A percentile compares a stretch with the other conserved stretches of the same genome.
Evolutionary conservation across 2,329 filamentous ascomycete genomes (phyloP).

Genomic region (Arthrinium phaeospermum): DNA sequence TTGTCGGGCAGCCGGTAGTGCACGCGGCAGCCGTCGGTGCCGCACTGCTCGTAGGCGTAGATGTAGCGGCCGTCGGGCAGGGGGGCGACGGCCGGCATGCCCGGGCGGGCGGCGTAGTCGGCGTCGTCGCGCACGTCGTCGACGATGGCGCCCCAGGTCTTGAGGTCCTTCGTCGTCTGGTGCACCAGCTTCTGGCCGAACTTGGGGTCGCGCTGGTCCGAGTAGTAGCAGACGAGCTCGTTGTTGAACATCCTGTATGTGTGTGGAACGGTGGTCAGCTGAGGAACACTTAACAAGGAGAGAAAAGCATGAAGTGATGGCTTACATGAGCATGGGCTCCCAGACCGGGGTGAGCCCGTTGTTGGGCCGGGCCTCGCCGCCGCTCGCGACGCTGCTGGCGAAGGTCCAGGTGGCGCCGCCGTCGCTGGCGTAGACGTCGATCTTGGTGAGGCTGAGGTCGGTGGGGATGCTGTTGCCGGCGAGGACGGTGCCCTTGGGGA

Average conservation of each 20-base stretch:
- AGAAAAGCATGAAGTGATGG: not conserved
- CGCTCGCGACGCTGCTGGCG: conserved; percentile 67
- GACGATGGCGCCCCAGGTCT: conserved; percentile 63
- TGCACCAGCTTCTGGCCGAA: conserved; percentile 74
- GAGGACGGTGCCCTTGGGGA: conserved; percentile 66
- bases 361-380: conserved; percentile 64
- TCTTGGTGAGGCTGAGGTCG: conserved; percentile 66
- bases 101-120: conserved; percentile 37
- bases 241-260: conserved; percentile 62
- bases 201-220: conserved; percentile 69
- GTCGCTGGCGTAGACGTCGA: conserved; percentile 74
- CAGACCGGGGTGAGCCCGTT: conserved; percentile 73
- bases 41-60: conserved; percentile 51
- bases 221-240: conserved; percentile 70
- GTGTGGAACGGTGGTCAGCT: not conserved
- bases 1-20: conserved; percentile 33
- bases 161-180: conserved; percentile 64
- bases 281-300: not conserved
- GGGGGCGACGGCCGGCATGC: conserved; percentile 55
- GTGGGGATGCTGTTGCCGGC: conserved; percentile 65
- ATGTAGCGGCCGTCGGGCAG: conserved; percentile 67
- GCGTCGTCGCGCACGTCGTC: conserved; percentile 64
- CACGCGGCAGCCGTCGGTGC: conserved; percentile 35
- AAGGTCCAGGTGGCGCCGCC: conserved; percentile 69
- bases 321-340: conserved; percentile 68